Conservation (phyloP, 768 basidiomycete genomes). For the Dacryopinax spathularia region DNA sequence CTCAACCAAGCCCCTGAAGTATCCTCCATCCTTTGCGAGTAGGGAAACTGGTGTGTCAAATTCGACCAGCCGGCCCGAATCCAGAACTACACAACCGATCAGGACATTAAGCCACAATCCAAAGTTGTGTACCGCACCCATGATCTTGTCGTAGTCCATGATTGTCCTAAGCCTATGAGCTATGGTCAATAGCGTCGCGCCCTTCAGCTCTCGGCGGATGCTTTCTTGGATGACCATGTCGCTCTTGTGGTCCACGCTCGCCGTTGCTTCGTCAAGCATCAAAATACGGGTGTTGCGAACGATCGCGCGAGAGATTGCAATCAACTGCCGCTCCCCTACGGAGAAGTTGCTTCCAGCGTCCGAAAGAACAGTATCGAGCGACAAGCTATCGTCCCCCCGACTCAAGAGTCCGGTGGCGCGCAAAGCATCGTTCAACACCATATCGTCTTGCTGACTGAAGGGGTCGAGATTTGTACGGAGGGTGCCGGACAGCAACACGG, state of each 20-base stretch:
- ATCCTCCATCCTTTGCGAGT: slow-evolving; percentile 45
- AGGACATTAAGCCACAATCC: neutral
- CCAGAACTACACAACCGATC: slow-evolving; percentile 11
- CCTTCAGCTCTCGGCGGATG: slow-evolving; percentile 33
- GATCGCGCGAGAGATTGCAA: slow-evolving; percentile 46
- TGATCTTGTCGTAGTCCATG: slow-evolving; percentile 48
- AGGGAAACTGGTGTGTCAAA: slow-evolving; percentile 64
- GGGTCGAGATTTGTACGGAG: slow-evolving; percentile 49
- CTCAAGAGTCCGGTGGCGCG: slow-evolving; percentile 30
- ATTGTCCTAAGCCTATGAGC: slow-evolving; percentile 46
- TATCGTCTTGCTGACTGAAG: slow-evolving; percentile 41
- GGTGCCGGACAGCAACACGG: slow-evolving; percentile 41
- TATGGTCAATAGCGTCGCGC: slow-evolving; percentile 41
- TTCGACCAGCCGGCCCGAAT: slow-evolving; percentile 30
- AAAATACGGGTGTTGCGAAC: slow-evolving; percentile 43
- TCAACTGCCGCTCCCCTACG: slow-evolving; percentile 46
- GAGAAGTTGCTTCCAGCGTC: slow-evolving; percentile 36
- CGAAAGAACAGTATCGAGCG: slow-evolving; percentile 33
- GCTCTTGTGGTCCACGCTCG: slow-evolving; percentile 37
- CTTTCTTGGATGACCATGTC: slow-evolving; percentile 44
- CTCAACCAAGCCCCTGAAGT: slow-evolving; percentile 71
- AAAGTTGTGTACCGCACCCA: slow-evolving; percentile 27
- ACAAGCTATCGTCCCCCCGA: slow-evolving; percentile 25
- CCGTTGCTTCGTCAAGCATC: slow-evolving; percentile 45
- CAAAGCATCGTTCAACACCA: slow-evolving; percentile 35